These are phyloP conservation scores for Microcos paniculata DNA, from an alignment of 345 rosid species.

Conservation along the genomic window DNA sequence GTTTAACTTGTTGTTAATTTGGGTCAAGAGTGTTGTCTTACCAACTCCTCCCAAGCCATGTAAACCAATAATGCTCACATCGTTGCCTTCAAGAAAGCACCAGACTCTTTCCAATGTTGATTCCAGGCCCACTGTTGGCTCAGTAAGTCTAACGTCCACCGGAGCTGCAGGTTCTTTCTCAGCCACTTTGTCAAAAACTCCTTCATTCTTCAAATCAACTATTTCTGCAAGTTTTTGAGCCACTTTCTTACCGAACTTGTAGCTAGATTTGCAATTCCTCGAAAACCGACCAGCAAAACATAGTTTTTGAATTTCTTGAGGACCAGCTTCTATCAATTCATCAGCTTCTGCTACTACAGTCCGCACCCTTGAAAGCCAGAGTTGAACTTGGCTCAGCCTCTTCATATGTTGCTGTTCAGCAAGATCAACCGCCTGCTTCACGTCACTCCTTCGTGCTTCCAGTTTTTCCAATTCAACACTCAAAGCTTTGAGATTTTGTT, in stretches of 20 bases:
- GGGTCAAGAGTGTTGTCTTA: no score
- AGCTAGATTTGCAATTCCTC: background rate
- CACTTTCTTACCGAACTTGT: slow-evolving; percentile 29
- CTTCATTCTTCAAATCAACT: slow-evolving; percentile 28
- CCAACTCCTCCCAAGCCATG: no score
- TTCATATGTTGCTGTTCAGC: slow-evolving; percentile 12
- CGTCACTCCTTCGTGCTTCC: background rate
- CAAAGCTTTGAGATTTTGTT: background rate
- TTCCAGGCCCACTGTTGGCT: background rate
- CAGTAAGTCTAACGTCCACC: background rate
- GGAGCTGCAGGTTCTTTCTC: background rate
- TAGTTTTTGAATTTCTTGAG: slow-evolving; percentile 8
- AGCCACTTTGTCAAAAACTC: slow-evolving; percentile 29
- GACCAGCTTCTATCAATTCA: slow-evolving; percentile 16
- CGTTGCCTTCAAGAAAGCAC: no score
- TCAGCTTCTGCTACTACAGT: slow-evolving; percentile 23
- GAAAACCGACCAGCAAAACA: slow-evolving; percentile 3
- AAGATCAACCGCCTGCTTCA: background rate
- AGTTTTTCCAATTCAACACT: background rate
- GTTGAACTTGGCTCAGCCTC: slow-evolving; percentile 26
- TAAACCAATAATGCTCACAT: no score
- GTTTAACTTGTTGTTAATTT: no score
- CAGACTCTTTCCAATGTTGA: background rate
- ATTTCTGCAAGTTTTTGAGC: slow-evolving; percentile 26
- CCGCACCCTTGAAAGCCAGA: slow-evolving; percentile 35